Conservation (phyloP, 176 grass and related monocot species). For the maize (Zea mays) region DNA sequence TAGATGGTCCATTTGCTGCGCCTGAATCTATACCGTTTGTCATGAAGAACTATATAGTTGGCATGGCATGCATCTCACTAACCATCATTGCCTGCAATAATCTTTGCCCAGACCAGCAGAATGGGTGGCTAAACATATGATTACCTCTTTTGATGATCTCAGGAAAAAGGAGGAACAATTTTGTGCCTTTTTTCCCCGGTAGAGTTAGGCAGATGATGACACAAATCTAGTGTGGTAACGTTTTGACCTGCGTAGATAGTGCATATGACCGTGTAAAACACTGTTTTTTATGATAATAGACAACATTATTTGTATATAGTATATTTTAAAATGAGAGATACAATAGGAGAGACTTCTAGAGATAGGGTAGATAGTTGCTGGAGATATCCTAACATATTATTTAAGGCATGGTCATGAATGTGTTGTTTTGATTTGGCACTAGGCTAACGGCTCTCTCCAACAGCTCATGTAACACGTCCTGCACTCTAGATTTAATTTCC, state of each 20-base stretch:
- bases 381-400: no score
- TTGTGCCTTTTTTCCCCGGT: not conserved
- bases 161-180: not conserved
- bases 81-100: constrained; percentile 27
- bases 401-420: no score
- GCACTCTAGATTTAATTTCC: no score
- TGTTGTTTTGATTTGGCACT: no score
- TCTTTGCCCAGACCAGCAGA: not conserved
- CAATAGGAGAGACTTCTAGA: no score
- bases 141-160: constrained; percentile 29
- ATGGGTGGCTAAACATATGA: constrained; percentile 12
- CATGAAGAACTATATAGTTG: not conserved
- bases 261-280: no score
- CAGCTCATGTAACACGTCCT: no score
- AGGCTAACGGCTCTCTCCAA: no score
- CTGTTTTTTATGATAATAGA: not conserved
- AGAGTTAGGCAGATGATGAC: constrained; percentile 9
- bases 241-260: no score
- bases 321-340: no score
- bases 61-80: constrained; percentile 19
- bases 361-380: no score
- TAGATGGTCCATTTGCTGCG: not conserved
- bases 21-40: constrained; percentile 20
- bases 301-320: no score
- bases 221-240: not conserved